Evolutionary conservation across 352 stramenopile genomes (phyloP).

Genomic region (Globisporangium recalcitrans): DNA sequence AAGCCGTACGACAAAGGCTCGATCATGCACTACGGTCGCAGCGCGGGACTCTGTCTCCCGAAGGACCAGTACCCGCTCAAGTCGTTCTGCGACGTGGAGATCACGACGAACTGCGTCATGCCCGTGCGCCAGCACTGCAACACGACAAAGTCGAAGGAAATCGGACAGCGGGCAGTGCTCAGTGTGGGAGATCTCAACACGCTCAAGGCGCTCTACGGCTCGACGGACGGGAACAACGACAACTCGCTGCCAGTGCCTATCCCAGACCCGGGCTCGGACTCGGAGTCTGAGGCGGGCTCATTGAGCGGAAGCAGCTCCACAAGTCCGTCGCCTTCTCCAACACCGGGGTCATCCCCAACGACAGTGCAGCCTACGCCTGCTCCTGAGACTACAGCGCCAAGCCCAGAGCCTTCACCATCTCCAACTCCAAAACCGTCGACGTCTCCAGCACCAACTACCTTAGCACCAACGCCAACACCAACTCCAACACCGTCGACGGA

Average conservation of each 20-base stretch:
- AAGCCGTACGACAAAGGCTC: slow-evolving; percentile 66
- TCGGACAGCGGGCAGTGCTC: slow-evolving; percentile 48
- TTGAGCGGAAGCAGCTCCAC: slow-evolving; percentile 10
- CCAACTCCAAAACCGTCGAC: not conserved
- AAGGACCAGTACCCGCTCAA: slow-evolving; percentile 59
- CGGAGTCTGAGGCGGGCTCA: not conserved
- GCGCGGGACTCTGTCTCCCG: slow-evolving; percentile 59
- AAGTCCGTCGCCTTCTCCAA: slow-evolving; percentile 17
- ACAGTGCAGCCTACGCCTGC: not conserved
- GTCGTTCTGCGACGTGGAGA: slow-evolving; percentile 62
- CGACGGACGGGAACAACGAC: slow-evolving; percentile 24
- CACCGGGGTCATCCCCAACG: slow-evolving; percentile 1
- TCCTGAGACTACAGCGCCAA: not conserved
- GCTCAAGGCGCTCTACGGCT: slow-evolving; percentile 60
- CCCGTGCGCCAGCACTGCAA: slow-evolving; percentile 67
- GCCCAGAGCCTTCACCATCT: not conserved
- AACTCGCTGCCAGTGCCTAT: slow-evolving; percentile 29
- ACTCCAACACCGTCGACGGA: slow-evolving; percentile 1
- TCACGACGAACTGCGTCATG: slow-evolving; percentile 61
- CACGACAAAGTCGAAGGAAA: slow-evolving; percentile 50
- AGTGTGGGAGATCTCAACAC: slow-evolving; percentile 59
- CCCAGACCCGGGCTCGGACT: slow-evolving; percentile 5
- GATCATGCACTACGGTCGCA: slow-evolving; percentile 78
- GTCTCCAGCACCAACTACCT: not conserved
- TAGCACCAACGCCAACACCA: slow-evolving; percentile 4